Evolutionary conservation across 148 eudicot species (phyloP), one percentile per base, ranked within the genome.

Genomic region (Chenopodium album): DNA sequence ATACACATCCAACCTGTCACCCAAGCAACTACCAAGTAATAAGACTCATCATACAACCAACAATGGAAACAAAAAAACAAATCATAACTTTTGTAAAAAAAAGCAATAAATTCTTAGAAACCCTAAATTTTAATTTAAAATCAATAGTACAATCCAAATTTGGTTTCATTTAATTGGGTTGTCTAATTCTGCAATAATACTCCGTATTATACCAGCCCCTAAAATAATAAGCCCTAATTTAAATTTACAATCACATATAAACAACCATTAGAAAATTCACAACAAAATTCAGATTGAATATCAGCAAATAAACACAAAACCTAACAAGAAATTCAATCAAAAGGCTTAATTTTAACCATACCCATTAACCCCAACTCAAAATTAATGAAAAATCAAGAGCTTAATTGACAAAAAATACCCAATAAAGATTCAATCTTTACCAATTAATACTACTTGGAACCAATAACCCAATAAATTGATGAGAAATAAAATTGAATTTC

Each of bases 1-100:
- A 82, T 88, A 86, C 69, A 88, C 90, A 86, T 88, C 90, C 80
- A 88, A 84, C 88, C 90, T 88, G 82, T 79, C 29, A 32, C 32
- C 66, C 77, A 73, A 79, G 41, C 62, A 56, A 56, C 62, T 63
- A 74, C 44, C 79, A 11, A 74, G 65, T 47, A 73, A 74, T 71
- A 71, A 71, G 23, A 67, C 46, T 56, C 62, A 9, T 26, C 73
- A 76, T 12, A 70, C 73, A 76, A 66, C 16, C 29, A 73, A 9
- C 4, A 64, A 5, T 20, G 26, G 7, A 62, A 62, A 62, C 5
- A 22, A 17, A 48, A 72, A 72, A 66, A 56, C 56, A 34, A 66
- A 34, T 37, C 54, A 26, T 9, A 71, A 77, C 73, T 37, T 14
- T 6, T 41, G 44, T 5, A 41, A 4, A 65, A 2, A 80, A 20